Base-by-base conservation (phyloP, 306 rosid species). In the Rubus idaeus region DNA sequence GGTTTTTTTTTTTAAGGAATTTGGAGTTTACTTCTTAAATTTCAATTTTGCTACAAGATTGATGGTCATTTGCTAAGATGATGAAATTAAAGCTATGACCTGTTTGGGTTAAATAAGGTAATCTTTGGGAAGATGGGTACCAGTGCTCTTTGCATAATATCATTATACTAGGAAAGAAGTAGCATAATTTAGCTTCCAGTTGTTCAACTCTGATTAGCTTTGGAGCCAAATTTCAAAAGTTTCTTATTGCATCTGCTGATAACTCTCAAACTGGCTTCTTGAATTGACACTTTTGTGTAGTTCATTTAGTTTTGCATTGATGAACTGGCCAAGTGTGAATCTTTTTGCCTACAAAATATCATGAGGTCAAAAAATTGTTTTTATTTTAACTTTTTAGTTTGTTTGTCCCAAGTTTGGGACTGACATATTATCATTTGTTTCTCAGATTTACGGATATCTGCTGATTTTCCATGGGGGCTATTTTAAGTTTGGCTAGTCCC, bases 401-500 rank as follows among this genome's bases (percentile, higher is more conserved):
- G 10, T 63, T 4, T 57, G 42, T 57, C 13, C 68, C 42, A 57
- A 20, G 26, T 12, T 18, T 56, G 77, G 17, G 45, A 45, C 10
- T 58, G 20, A 60, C 9, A 46, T 0, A 30, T 16, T 18, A 10
- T 55, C 81, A 57, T 70, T 30, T 60, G 75, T 60, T 79, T 51
- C 67, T 81, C 73, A 77, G 63, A 83, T 76, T 79, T 84, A 75
- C 51, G n/a, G 51, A 46, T 77, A 64, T 78, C 69, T 57, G 74
- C 68, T 10, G 78, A n/a, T 83, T 75, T 69, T 62, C 42, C 17
- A 95, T 95, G 98, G 98, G 98, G 61, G 82, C 83, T 35, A 62
- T 88, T 69, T 77, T 95, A 44, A 95, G 98, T 82, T 76, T 79
- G 86, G 86, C 75, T 16, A 76, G 72, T 63, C 62, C 87, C 40